Percentiles rank a stretch among this genome's conserved stretches.
Conservation (phyloP, 2,329 filamentous ascomycete genomes). For the Bipolaris bicolor region DNA sequence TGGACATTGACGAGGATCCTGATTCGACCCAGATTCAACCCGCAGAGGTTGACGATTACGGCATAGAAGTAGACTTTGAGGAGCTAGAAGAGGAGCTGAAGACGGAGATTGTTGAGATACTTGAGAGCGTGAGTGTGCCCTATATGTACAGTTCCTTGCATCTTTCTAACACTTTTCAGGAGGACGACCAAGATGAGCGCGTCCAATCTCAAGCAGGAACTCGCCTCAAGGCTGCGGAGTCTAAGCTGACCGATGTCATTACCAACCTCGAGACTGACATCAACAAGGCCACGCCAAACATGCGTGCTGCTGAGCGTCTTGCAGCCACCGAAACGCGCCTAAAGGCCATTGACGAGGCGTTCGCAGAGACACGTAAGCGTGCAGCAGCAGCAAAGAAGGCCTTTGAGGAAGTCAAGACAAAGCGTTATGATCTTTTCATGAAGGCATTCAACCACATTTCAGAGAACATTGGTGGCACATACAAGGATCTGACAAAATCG, state of each 20-base stretch:
- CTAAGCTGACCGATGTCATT: constrained; percentile 78
- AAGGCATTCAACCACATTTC: constrained; percentile 94
- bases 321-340: constrained; percentile 84
- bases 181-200: constrained; percentile 64
- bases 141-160: background rate
- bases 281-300: constrained; percentile 95
- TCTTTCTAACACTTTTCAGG: constrained; percentile 52
- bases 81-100: constrained; percentile 79
- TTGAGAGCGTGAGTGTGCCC: constrained; percentile 45
- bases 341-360: constrained; percentile 84
- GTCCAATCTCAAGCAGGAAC: constrained; percentile 26
- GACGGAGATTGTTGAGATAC: constrained; percentile 51
- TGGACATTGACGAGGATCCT: constrained; percentile 80
- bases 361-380: constrained; percentile 78
- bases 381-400: constrained; percentile 79
- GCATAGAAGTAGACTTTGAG: constrained; percentile 87
- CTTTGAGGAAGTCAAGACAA: constrained; percentile 81
- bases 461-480: constrained; percentile 90
- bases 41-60: constrained; percentile 80
- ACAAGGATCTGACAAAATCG: constrained; percentile 91
- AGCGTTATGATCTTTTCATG: constrained; percentile 89
- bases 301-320: constrained; percentile 90
- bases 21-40: constrained; percentile 59
- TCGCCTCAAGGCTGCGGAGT: constrained; percentile 61
- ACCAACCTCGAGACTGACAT: constrained; percentile 75